Evolutionary conservation across 1,284 basidiomycete genomes (phyloP).

Genomic region (Tetrapyrgos nigripes): DNA sequence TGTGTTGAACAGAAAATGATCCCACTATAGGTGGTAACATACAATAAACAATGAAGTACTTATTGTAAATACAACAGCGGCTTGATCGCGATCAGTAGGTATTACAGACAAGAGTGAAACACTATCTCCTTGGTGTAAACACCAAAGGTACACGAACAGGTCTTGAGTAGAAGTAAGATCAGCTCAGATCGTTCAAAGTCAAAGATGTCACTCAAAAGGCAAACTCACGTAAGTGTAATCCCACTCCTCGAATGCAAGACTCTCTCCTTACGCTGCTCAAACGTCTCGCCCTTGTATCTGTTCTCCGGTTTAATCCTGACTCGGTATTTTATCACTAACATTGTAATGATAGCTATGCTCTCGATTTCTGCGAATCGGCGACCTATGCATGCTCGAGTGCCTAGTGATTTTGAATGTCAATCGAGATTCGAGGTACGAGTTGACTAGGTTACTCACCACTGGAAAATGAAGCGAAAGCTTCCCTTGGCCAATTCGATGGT

Average conservation of each 20-base stretch:
- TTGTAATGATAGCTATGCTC: conserved; percentile 1
- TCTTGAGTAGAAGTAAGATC: no score
- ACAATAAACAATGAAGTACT: no score
- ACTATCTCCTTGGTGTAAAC: no score
- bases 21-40: no score
- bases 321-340: background rate
- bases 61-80: no score
- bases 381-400: conserved; percentile 57
- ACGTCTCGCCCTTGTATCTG: background rate
- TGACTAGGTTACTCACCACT: conserved; percentile 41
- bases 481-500: conserved; percentile 47
- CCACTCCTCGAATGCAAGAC: background rate
- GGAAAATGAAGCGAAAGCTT: conserved; percentile 60
- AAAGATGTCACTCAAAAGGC: background rate
- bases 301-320: background rate
- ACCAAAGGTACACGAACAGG: no score
- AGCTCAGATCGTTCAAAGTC: background rate
- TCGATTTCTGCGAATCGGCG: conserved; percentile 26
- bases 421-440: background rate
- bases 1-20: no score
- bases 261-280: background rate
- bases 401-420: conserved; percentile 20
- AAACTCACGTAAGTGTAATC: background rate
- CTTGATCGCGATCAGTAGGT: no score
- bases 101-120: no score